Percentiles rank a stretch among this genome's conserved stretches.
Conservation (phyloP, 1,284 basidiomycete genomes). For the Xanthoconium separans region DNA sequence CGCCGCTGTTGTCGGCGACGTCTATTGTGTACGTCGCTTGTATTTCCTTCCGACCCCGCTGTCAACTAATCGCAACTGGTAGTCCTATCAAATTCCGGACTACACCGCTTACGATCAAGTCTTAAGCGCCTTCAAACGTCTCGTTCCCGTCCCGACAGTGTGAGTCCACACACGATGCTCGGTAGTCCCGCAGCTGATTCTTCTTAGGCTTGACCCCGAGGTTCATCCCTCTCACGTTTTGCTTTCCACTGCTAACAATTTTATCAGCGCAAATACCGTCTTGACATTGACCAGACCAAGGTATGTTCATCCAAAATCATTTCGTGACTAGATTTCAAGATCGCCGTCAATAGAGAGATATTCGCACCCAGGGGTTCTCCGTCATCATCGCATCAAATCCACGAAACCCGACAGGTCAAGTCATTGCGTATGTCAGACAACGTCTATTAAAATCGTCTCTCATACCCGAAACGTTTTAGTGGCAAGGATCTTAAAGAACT, state of each 20-base stretch:
- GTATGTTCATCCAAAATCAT: constrained; percentile 30
- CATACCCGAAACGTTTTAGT: constrained; percentile 34
- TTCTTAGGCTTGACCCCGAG: constrained; percentile 55
- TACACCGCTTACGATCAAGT: constrained; percentile 88
- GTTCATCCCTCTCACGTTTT: constrained; percentile 30
- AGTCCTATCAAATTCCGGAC: constrained; percentile 85
- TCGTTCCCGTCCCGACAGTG: constrained; percentile 89
- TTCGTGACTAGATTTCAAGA: constrained; percentile 5
- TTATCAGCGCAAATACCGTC: constrained; percentile 55
- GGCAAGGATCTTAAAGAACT: constrained; percentile 82
- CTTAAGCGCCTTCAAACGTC: constrained; percentile 82
- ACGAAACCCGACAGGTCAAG: constrained; percentile 89
- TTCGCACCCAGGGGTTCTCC: constrained; percentile 76
- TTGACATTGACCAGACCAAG: constrained; percentile 75
- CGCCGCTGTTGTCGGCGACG: constrained; percentile 87
- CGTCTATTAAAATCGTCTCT: constrained; percentile 15
- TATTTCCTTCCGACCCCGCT: neutral
- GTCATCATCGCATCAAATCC: constrained; percentile 91
- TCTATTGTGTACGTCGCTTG: constrained; percentile 58
- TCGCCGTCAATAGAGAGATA: constrained; percentile 57
- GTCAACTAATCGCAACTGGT: constrained; percentile 6
- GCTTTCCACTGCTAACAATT: constrained; percentile 10
- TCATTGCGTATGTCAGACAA: constrained; percentile 41
- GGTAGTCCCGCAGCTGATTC: constrained; percentile 13
- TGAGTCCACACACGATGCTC: constrained; percentile 38